Evolutionary conservation across 1,284 basidiomycete species (phyloP), one percentile per base, ranked within the genome.

Genomic region (Cryptococcus sp.): DNA sequence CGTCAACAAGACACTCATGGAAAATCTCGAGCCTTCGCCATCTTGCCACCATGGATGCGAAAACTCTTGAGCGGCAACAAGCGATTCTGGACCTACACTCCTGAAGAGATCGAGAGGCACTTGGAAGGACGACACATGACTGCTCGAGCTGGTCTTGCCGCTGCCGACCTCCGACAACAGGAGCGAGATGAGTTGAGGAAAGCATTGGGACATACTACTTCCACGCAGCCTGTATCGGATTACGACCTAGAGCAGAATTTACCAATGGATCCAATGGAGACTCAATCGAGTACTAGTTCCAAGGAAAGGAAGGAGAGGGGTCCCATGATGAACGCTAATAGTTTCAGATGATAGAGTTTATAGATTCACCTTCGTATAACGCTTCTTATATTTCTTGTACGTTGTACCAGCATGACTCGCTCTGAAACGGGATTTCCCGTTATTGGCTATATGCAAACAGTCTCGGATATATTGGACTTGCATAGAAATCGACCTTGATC

Each of bases 41-140:
- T 88, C 42, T 63, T 85, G 14, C 87, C 87, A 36, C 61, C 69
- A n/a, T 89, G 86, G 87, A 75, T 87, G 82, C 83, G 73, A 46
- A 68, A 68, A 48, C 46, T 66, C 11, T 28, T 63, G 4, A 62
- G 54, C 24, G 69, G 70, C n/a, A 66, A 73, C 49, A 55, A 53
- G 37, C 53, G 56, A 22, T 73, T 71, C 64, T 71, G 69, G 69
- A 54, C 48, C n/a, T 62, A 60, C 37, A 67, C 65, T 1, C 61
- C 61, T 1, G 61, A 64, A 40, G 65, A 67, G 54, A 63, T 67
- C 19, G 48, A 64, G 41, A 45, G 58, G n/a, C 55, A 55, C 43
- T 45, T 67, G 31, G 65, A 67, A 31, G 65, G 65, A 7, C 49
- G 60, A 41, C 43, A 48, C 11, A 60, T 61, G 53, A 56, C 65